Evolutionary conservation across 2,329 filamentous ascomycete species (phyloP).

Genomic region (Paraphaeosphaeria sporulosa): DNA sequence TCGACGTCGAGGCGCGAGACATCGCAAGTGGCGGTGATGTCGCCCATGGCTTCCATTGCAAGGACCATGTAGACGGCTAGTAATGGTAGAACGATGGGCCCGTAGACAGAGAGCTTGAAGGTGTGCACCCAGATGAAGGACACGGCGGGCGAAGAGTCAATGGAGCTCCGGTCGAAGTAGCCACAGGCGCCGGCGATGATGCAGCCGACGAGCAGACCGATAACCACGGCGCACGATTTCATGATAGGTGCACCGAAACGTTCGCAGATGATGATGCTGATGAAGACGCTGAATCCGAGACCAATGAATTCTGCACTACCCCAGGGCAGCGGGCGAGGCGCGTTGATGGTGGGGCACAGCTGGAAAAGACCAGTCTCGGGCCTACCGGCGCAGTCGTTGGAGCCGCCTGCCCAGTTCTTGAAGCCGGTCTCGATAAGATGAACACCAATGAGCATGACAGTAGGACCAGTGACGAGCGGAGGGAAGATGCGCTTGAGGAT

Average conservation of each 20-base stretch:
- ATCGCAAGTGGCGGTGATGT: constrained; percentile 83
- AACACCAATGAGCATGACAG: constrained; percentile 76
- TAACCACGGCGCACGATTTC: constrained; percentile 79
- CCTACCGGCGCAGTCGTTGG: constrained; percentile 62
- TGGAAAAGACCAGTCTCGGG: constrained; percentile 63
- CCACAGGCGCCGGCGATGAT: constrained; percentile 80
- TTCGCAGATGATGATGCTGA: constrained; percentile 81
- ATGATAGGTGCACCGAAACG: constrained; percentile 84
- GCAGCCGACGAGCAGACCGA: constrained; percentile 78
- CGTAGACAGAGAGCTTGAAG: constrained; percentile 75
- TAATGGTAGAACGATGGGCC: constrained; percentile 75
- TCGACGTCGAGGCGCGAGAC: constrained; percentile 79
- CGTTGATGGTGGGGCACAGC: constrained; percentile 66
- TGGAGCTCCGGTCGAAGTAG: constrained; percentile 78
- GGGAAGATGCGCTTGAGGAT: constrained; percentile 77
- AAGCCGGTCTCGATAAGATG: constrained; percentile 76
- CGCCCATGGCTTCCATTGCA: constrained; percentile 80
- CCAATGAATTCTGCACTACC: constrained; percentile 80
- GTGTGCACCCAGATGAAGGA: constrained; percentile 84
- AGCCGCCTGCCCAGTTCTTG: constrained; percentile 79
- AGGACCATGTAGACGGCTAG: constrained; percentile 71
- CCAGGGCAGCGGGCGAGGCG: constrained; percentile 77
- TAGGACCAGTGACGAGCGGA: constrained; percentile 75
- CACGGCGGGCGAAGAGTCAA: constrained; percentile 73
- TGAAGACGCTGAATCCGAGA: constrained; percentile 80